phyloP scores from a whole-genome alignment of 2,329 filamentous ascomycete genomes.

The Beauveria brongniartii region DNA sequence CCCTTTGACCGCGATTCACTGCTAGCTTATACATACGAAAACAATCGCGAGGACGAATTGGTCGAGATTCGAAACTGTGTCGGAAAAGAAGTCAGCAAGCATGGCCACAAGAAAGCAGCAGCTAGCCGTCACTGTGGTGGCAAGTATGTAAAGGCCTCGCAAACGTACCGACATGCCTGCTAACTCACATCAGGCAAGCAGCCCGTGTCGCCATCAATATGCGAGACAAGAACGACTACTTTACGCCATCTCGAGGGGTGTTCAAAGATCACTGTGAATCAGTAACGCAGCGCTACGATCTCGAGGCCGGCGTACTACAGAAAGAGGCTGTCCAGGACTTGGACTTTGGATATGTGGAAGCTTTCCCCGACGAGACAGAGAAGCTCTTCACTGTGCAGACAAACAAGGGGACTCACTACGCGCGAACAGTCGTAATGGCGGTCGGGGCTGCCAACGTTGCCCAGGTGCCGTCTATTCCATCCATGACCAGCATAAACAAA shows the following conservation, averaged over 20 bases:
- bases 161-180: background rate
- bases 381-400: constrained; percentile 60
- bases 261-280: constrained; percentile 55
- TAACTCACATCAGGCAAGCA: constrained; percentile 29
- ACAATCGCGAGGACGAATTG: constrained; percentile 53
- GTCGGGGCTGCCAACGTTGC: constrained; percentile 61
- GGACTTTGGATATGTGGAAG: constrained; percentile 43
- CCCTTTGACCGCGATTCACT: constrained; percentile 67
- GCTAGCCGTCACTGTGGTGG: constrained; percentile 28
- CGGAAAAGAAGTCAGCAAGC: constrained; percentile 73
- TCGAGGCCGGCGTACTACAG: constrained; percentile 42
- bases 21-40: constrained; percentile 58
- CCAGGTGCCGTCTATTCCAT: constrained; percentile 31
- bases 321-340: constrained; percentile 55
- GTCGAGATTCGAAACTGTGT: constrained; percentile 66
- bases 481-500: constrained; percentile 18
- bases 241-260: constrained; percentile 52
- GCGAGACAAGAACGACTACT: constrained; percentile 62
- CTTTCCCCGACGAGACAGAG: constrained; percentile 35
- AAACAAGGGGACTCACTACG: constrained; percentile 43
- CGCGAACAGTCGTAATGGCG: constrained; percentile 59
- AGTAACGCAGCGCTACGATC: constrained; percentile 46
- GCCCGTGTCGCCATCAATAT: constrained; percentile 51
- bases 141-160: constrained; percentile 27
- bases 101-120: constrained; percentile 59